A percentile compares a stretch with the other conserved stretches of the same genome.
Evolutionary conservation across 345 rosid species (phyloP).

Genomic region (Arabidopsis arenosa): DNA sequence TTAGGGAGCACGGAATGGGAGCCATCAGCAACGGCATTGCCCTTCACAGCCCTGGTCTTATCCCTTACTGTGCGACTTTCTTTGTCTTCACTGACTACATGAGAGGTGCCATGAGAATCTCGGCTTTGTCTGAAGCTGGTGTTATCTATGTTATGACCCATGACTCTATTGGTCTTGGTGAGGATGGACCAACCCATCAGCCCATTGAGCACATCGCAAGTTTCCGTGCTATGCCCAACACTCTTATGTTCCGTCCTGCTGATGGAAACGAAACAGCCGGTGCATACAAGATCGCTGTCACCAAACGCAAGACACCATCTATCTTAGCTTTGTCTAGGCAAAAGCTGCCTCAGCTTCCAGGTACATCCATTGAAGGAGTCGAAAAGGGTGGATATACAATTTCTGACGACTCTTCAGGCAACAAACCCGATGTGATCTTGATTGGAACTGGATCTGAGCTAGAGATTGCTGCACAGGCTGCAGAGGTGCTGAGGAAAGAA

Average conservation of each 20-base stretch:
- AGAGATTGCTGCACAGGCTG: constrained; percentile 89
- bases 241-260: constrained; percentile 97
- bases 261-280: constrained; percentile 99
- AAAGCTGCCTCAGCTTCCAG: constrained; percentile 86
- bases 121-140: constrained; percentile 85
- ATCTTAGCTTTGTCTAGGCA: constrained; percentile 91
- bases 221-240: constrained; percentile 99
- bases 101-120: constrained; percentile 97
- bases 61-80: constrained; percentile 99
- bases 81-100: constrained; percentile 99
- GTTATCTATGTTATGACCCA: constrained; percentile 99
- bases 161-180: constrained; percentile 99
- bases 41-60: constrained; percentile 84
- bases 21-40: constrained; percentile 94
- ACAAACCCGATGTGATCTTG: constrained; percentile 92
- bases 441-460: constrained; percentile 97
- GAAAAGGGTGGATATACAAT: constrained; percentile 88
- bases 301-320: constrained; percentile 82
- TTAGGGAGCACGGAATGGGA: constrained; percentile 99
- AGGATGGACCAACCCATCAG: constrained; percentile 99
- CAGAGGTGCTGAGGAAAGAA: constrained; percentile 73
- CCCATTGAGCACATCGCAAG: constrained; percentile 97
- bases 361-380: constrained; percentile 91
- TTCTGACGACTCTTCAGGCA: constrained; percentile 86
- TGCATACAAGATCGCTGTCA: constrained; percentile 84